These are phyloP conservation scores for Tuber magnatum DNA, from an alignment of 495 filamentous ascomycete genomes.

Conservation along the genomic window DNA sequence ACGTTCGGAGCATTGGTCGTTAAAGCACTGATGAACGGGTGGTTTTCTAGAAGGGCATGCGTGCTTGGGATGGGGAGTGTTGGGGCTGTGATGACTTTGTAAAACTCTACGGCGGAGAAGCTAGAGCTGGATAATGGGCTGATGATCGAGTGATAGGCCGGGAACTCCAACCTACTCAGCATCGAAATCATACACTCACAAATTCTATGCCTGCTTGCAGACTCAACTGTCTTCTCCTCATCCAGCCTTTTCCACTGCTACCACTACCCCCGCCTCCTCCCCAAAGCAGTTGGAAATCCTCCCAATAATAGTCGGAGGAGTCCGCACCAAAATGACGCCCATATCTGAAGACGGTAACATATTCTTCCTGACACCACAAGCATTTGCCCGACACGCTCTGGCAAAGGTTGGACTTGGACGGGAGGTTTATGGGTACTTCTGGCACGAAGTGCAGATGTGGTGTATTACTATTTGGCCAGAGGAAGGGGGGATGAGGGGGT, in stretches of 20 bases:
- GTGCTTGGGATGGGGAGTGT: slow-evolving; percentile 22
- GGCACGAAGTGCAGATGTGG: slow-evolving; percentile 31
- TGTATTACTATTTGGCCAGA: slow-evolving; percentile 24
- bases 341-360: slow-evolving; percentile 18
- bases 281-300: slow-evolving; percentile 14
- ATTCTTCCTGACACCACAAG: slow-evolving; percentile 18
- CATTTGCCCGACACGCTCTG: slow-evolving; percentile 16
- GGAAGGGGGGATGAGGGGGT: slow-evolving; percentile 23
- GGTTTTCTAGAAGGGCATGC: slow-evolving; percentile 10
- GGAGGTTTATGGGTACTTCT: slow-evolving; percentile 27
- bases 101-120: not conserved
- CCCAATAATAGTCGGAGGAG: slow-evolving; percentile 21
- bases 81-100: slow-evolving; percentile 27
- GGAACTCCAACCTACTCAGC: slow-evolving; percentile 31
- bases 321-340: slow-evolving; percentile 28
- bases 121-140: not conserved
- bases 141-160: slow-evolving; percentile 5
- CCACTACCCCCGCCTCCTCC: not conserved
- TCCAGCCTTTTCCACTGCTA: not conserved
- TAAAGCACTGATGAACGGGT: slow-evolving; percentile 7
- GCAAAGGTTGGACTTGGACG: slow-evolving; percentile 22
- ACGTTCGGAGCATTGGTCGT: slow-evolving; percentile 22
- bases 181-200: slow-evolving; percentile 20
- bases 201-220: slow-evolving; percentile 19
- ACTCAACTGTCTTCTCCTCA: slow-evolving; percentile 11